Base-by-base conservation (phyloP, 164 flowering plant genomes). In the Vitis amurensis region DNA sequence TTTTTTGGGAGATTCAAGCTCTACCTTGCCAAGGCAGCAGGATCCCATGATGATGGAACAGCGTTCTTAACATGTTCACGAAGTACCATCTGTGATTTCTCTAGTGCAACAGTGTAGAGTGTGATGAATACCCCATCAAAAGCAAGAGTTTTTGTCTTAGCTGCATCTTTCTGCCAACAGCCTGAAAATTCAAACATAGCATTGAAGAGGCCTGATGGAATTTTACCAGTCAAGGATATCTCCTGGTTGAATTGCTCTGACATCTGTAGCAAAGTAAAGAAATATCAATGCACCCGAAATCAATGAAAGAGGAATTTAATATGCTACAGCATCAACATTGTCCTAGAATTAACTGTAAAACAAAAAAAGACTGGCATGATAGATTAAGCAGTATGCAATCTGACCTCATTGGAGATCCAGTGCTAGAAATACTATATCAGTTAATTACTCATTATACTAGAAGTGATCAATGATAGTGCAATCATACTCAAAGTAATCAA, bases 131-230 rank as follows among this genome's bases (percentile, higher is more conserved):
- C 88, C 69, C 98, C 99, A 80, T 95, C 99, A 82, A 93, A 91
- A 64, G 98, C 93, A 77, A 95, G 94, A 68, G 90, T 77, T 80
- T 91, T 93, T 4, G 98, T 93, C 73, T 75, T 83, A 68, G 97
- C 91, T 29, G 99, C 99, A 82, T 95, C 99, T 76, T 90, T 93
- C 80, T 93, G 97, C 99, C 99, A 95, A 79, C 87, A 80, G 55
- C 97, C 81, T 11, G 94, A 82, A 81, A 87, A 95, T 19, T 91
- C 97, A 61, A 95, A 93, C 93, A 89, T 90, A 4, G 89, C 10
- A 78, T 95, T 93, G 85, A 95, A 93, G 74, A 83, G 84, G 51
- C 99, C 99, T 8, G 90, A 91, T 8, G 97, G 97, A 71, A 94
- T 89, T 88, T 94, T 94, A 37, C 98, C 98, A 48, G 93, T 75